Conservation (phyloP, 2,329 filamentous ascomycete species). For the Trichoderma sp. region DNA sequence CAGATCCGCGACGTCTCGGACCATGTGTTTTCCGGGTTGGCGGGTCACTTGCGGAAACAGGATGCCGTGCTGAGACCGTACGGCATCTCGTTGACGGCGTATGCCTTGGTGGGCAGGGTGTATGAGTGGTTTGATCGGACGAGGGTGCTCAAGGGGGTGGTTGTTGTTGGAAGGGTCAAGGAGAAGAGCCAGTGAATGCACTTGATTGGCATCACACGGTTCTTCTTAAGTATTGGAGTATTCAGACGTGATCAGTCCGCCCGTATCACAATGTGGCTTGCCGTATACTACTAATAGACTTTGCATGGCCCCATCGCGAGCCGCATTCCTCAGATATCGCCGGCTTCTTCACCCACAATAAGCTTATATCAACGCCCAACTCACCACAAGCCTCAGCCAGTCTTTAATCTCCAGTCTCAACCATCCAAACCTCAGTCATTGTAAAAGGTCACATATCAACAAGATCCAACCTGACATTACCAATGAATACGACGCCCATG, state of each 20-base stretch:
- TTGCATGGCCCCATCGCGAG: too few species aligned
- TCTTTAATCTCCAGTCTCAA: too few species aligned
- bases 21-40: conserved; percentile 55
- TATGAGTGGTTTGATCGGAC: conserved; percentile 45
- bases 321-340: too few species aligned
- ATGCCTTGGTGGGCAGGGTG: conserved; percentile 43
- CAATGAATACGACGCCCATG: too few species aligned
- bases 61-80: conserved; percentile 40
- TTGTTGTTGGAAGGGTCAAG: conserved; percentile 39
- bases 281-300: too few species aligned
- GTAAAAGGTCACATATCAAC: too few species aligned
- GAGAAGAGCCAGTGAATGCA: conserved; percentile 1
- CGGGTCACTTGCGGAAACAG: conserved; percentile 46
- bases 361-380: too few species aligned
- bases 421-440: too few species aligned
- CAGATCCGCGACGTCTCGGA: conserved; percentile 54
- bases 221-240: not conserved
- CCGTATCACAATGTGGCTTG: too few species aligned
- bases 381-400: too few species aligned
- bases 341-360: too few species aligned
- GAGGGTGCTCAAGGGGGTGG: conserved; percentile 40
- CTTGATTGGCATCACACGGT: not conserved
- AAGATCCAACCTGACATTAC: too few species aligned
- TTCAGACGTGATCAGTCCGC: accelerated
- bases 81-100: conserved; percentile 43